A percentile compares a stretch with the other conserved stretches of the same genome.
These are phyloP conservation scores for Salvia rosmarinus DNA, from an alignment of 257 asterid species.

Conservation along the genomic window DNA sequence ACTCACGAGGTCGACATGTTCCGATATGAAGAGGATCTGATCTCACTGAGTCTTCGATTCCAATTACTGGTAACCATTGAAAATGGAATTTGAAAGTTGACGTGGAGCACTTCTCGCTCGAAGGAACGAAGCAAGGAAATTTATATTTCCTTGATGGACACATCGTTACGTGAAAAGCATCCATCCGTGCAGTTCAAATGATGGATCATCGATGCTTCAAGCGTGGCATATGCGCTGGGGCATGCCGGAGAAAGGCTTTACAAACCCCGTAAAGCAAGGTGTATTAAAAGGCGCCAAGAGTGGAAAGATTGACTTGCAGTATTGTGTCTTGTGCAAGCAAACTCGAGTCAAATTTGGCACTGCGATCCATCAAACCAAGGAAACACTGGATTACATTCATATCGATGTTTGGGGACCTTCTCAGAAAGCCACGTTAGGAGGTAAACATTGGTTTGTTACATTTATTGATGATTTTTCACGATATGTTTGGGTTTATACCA, in stretches of 20 bases:
- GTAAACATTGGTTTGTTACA: background rate
- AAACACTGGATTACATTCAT: background rate
- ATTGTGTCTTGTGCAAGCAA: slow-evolving; percentile 16
- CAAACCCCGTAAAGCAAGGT: background rate
- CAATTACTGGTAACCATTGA: background rate
- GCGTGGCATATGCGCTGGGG: slow-evolving; percentile 9
- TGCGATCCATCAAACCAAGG: background rate
- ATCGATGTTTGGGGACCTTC: background rate
- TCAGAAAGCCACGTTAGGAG: background rate
- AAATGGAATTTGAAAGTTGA: slow-evolving; percentile 1
- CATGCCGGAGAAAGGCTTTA: slow-evolving; percentile 9
- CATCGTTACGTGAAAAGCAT: background rate
- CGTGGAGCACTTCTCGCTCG: background rate
- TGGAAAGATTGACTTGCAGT: background rate
- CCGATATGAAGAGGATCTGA: background rate
- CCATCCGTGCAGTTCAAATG: background rate
- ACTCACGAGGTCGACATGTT: background rate
- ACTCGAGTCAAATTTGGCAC: background rate
- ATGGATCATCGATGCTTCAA: background rate
- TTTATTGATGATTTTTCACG: slow-evolving; percentile 1
- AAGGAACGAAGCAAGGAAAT: background rate
- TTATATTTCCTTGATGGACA: slow-evolving; percentile 3
- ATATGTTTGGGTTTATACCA: slow-evolving; percentile 1
- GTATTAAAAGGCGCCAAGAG: slow-evolving; percentile 4
- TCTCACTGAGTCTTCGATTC: background rate